A percentile compares a stretch with the other conserved stretches of the same genome.
Conservation (phyloP, 768 basidiomycete genomes). For the Rhodotorula kratochvilovae region DNA sequence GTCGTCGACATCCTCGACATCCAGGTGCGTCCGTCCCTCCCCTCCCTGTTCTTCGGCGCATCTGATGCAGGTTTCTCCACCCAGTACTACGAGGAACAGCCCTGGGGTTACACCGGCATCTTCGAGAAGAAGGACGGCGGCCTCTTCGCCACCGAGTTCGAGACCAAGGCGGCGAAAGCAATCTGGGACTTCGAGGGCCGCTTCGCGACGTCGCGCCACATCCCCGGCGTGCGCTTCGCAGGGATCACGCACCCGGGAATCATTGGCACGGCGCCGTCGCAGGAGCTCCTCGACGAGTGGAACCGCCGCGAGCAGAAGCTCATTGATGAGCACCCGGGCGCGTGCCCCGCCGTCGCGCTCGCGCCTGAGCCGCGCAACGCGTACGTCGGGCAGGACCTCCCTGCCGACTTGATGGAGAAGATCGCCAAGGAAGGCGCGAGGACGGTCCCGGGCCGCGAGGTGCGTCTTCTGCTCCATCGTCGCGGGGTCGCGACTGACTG, state of each 20-base stretch:
- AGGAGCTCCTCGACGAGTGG: constrained; percentile 68
- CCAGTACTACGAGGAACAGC: constrained; percentile 59
- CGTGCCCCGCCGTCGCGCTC: constrained; percentile 64
- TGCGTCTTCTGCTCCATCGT: not conserved
- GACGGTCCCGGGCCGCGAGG: constrained; percentile 66
- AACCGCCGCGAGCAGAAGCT: constrained; percentile 65
- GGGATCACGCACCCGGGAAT: constrained; percentile 64
- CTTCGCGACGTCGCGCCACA: constrained; percentile 59
- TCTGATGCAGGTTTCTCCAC: too few relatives aligned
- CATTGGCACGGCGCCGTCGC: constrained; percentile 66
- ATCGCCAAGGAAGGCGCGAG: constrained; percentile 65
- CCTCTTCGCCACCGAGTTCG: constrained; percentile 64
- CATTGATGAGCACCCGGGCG: constrained; percentile 55
- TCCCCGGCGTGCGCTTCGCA: constrained; percentile 73
- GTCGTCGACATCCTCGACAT: constrained; percentile 74
- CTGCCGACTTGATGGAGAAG: constrained; percentile 53
- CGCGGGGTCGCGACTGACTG: not conserved
- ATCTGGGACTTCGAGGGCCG: constrained; percentile 67
- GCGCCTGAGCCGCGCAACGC: constrained; percentile 60
- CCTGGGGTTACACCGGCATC: constrained; percentile 71
- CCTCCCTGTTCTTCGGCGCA: too few relatives aligned
- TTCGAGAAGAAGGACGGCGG: constrained; percentile 71
- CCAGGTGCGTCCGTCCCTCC: too few relatives aligned
- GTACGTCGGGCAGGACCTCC: constrained; percentile 66
- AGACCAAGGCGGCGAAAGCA: constrained; percentile 68